phyloP scores from a whole-genome alignment of 768 basidiomycete species.

The Clitopilus passeckerianus region DNA sequence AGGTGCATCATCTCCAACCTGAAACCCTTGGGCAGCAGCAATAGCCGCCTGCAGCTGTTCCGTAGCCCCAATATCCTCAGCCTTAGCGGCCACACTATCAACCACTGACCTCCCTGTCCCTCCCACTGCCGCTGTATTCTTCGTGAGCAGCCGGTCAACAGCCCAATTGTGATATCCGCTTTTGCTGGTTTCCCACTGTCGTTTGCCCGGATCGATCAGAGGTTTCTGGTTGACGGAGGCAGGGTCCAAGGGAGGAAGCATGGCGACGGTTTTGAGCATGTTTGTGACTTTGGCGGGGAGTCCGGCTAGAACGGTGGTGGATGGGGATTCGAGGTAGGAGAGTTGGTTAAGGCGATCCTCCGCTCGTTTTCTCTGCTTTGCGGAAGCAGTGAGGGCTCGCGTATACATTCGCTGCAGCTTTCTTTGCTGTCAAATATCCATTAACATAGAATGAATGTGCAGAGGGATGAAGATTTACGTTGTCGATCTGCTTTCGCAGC shows the following conservation, averaged over 20 bases:
- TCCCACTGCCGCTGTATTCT: constrained; percentile 10
- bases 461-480: constrained; percentile 25
- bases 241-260: constrained; percentile 41
- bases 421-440: constrained; percentile 46
- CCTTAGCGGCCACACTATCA: constrained; percentile 15
- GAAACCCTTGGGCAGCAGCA: not conserved
- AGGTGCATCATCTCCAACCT: no score
- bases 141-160: constrained; percentile 44
- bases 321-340: constrained; percentile 34
- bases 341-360: constrained; percentile 37
- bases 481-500: constrained; percentile 60
- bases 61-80: constrained; percentile 16
- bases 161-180: constrained; percentile 81
- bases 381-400: constrained; percentile 46
- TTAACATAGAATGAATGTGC: not conserved
- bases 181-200: constrained; percentile 72
- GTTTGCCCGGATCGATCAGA: constrained; percentile 55
- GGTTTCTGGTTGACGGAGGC: constrained; percentile 30
- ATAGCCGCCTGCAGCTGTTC: constrained; percentile 21
- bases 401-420: constrained; percentile 52
- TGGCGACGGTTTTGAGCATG: constrained; percentile 44
- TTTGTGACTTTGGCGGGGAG: constrained; percentile 34
- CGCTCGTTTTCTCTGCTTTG: constrained; percentile 40
- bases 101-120: constrained; percentile 15
- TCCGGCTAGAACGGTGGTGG: constrained; percentile 30